Conservation (phyloP, 2,329 filamentous ascomycete species). For the Geosmithia flava region DNA sequence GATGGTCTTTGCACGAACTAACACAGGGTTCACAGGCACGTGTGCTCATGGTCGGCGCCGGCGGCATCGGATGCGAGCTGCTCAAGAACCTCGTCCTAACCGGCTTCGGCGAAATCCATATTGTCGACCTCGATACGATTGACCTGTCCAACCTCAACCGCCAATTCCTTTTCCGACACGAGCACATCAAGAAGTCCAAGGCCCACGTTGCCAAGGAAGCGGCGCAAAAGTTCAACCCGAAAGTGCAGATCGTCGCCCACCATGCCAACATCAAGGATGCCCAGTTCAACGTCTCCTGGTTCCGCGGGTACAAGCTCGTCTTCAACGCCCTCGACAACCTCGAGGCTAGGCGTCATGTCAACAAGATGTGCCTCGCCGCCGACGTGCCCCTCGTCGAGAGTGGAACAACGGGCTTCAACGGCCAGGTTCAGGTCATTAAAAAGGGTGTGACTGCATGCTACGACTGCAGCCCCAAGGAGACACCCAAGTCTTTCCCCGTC, state of each 20-base stretch:
- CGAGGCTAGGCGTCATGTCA: slow-evolving; percentile 87
- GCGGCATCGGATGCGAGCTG: slow-evolving; percentile 93
- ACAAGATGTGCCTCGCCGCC: slow-evolving; percentile 91
- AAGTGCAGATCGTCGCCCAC: slow-evolving; percentile 74
- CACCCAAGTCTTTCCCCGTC: slow-evolving; percentile 86
- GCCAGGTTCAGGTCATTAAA: slow-evolving; percentile 93
- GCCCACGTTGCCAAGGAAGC: slow-evolving; percentile 90
- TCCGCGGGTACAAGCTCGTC: slow-evolving; percentile 67
- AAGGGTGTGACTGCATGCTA: slow-evolving; percentile 91
- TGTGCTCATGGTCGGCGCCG: slow-evolving; percentile 88
- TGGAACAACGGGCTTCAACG: slow-evolving; percentile 94
- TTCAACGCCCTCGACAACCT: slow-evolving; percentile 98
- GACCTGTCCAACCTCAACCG: slow-evolving; percentile 96
- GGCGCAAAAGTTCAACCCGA: slow-evolving; percentile 80
- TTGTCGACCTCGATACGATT: slow-evolving; percentile 96
- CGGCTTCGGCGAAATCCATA: slow-evolving; percentile 85
- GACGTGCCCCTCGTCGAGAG: slow-evolving; percentile 88
- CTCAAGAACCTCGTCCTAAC: slow-evolving; percentile 91
- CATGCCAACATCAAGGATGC: slow-evolving; percentile 92
- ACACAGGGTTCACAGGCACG: slow-evolving; percentile 45
- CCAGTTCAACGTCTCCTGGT: slow-evolving; percentile 82
- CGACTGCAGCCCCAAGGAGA: slow-evolving; percentile 82
- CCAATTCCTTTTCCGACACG: slow-evolving; percentile 90
- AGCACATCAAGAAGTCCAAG: slow-evolving; percentile 97
- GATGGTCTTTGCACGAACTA: neutral